Evolutionary conservation across 2,329 filamentous ascomycete genomes (phyloP), one percentile per base, ranked within the genome.

Genomic region (Calycina herbarum): DNA sequence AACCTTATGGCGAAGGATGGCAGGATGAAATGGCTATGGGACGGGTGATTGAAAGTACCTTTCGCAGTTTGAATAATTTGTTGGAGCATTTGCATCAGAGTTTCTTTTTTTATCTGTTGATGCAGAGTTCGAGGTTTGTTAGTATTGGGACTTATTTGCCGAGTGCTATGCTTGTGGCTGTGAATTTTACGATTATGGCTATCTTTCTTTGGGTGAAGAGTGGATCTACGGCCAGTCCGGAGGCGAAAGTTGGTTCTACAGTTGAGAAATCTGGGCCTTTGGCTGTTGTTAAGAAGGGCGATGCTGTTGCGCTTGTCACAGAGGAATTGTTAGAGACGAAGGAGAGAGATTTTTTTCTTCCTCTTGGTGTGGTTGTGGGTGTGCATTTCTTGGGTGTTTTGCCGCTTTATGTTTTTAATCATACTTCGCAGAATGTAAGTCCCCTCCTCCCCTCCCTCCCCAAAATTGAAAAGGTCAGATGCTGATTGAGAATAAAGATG

Each of bases 1-100:
- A 95, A 74, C 92, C 95, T 0, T 91, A 93, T 66, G 94, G 94
- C 1, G 83, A 94, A 54, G 95, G 95, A 38, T 97, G 93, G 93
- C 93, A 98, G 75, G 95, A 99, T 76, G 95, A 98, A 79, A 98
- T 98, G 92, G 91, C 91, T 10, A 87, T 99, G 76, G 95, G 95
- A 5, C 85, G 94, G 63, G 89, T 94, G 0, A 84, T 98, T 4
- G 95, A 99, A 79, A 93, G 93, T 73, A 86, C 95, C 2, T 96
- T 96, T 77, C 86, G 95, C 73, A 97, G 93, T 77, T 81, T 99
- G 78, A 99, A 99, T 80, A 99, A 99, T 75, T 81, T 99, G 66
- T 85, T 99, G 38, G 95, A 99, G 79, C 94, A 99, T 76, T 83
- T 99, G 67, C 95, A 99, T 77, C 95, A 99, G 80, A 97, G 94